A percentile compares a stretch with the other conserved stretches of the same genome.
These are phyloP conservation scores for Arachis hypogaea DNA, from an alignment of 306 rosid genomes.

Conservation along the genomic window DNA sequence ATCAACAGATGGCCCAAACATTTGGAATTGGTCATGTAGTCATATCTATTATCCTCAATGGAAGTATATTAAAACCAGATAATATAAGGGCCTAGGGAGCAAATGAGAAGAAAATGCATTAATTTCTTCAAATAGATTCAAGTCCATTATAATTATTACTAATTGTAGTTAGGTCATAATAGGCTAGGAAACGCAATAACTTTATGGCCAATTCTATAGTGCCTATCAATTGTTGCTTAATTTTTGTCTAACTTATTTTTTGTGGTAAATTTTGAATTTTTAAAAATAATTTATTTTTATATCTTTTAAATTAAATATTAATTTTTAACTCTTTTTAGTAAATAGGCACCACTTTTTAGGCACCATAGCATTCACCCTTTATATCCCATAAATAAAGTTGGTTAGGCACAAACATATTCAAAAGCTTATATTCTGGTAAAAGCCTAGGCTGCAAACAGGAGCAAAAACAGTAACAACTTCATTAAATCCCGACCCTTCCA, in stretches of 20 bases:
- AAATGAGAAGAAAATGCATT: neutral
- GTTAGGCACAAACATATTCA: neutral
- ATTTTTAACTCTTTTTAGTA: too few relatives aligned
- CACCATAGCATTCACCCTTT: too few relatives aligned
- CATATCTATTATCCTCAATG: neutral
- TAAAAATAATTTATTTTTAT: too few relatives aligned
- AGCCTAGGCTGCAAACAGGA: neutral
- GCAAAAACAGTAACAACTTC: slow-evolving; percentile 24
- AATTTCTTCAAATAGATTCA: neutral
- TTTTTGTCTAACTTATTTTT: too few relatives aligned
- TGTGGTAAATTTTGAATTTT: too few relatives aligned
- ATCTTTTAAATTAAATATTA: too few relatives aligned
- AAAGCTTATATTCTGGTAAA: slow-evolving; percentile 5
- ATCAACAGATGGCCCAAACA: neutral
- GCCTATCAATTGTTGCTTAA: too few relatives aligned
- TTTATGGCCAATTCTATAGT: neutral
- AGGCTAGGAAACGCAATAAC: neutral
- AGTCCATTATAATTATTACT: neutral
- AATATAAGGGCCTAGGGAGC: neutral
- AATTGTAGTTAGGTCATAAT: neutral
- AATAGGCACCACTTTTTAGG: too few relatives aligned
- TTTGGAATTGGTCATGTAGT: neutral
- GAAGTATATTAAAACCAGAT: neutral
- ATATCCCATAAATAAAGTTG: neutral
- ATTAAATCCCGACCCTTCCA: slow-evolving; percentile 31